These are phyloP conservation scores for Verbena officinalis DNA, from an alignment of 257 asterid genomes.

Conservation along the genomic window DNA sequence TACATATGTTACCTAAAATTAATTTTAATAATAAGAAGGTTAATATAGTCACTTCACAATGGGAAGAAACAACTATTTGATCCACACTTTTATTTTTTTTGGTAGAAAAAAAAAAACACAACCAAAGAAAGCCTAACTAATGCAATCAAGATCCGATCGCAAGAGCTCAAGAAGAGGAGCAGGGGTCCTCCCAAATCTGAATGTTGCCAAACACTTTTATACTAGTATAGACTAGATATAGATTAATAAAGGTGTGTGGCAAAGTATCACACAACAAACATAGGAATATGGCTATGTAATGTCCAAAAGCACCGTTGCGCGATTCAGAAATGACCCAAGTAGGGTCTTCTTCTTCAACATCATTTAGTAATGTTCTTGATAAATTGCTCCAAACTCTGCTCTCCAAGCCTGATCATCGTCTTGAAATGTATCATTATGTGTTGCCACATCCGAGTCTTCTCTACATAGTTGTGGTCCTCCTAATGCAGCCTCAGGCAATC, in stretches of 20 bases:
- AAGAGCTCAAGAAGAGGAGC: no score
- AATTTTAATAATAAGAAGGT: no score
- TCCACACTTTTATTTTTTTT: no score
- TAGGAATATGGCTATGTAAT: neutral
- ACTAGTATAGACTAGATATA: no score
- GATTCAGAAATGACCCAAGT: constrained; percentile 39
- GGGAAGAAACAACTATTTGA: no score
- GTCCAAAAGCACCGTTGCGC: neutral
- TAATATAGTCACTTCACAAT: no score
- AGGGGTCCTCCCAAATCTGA: no score
- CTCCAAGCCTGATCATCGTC: constrained; percentile 97
- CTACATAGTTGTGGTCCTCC: constrained; percentile 49
- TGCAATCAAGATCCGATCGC: no score
- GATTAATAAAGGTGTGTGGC: constrained; percentile 16
- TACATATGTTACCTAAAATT: no score
- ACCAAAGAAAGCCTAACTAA: no score
- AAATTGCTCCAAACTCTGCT: constrained; percentile 95
- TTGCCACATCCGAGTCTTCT: constrained; percentile 50
- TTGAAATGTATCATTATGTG: constrained; percentile 35
- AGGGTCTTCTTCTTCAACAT: constrained; percentile 33
- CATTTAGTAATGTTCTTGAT: constrained; percentile 72
- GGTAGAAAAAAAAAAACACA: no score
- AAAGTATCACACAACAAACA: constrained; percentile 19
- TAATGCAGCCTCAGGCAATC: constrained; percentile 90
- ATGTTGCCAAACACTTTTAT: no score